Base-by-base conservation (phyloP, 805 yeast genomes). In the Schwanniomyces vanrijiae region DNA sequence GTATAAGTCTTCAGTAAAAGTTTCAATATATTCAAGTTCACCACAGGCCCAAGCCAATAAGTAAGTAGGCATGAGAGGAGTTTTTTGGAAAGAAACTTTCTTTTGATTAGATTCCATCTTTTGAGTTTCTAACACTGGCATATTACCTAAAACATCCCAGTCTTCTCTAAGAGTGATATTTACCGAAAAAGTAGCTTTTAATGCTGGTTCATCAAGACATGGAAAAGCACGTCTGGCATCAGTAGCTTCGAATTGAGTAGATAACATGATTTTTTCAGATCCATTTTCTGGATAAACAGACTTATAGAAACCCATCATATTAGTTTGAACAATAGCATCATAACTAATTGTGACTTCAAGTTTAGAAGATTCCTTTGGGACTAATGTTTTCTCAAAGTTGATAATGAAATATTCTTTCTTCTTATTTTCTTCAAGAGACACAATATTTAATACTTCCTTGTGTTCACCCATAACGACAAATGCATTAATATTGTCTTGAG, bases 401-500 rank as follows among this genome's bases (percentile, higher is more conserved):
- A 90, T 75, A 40, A 79, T 77, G 41, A 83, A 81, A 35, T 81
- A 77, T 70, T 92, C 96, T 50, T 76, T 73, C 20, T 81, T 82
- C 38, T 72, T 71, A 52, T 79, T 75, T 40, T 72, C 68, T 31
- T 54, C 56, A 9, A 60, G 39, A 10, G 54, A 53, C 2, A 34
- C 44, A 11, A 47, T 16, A 45, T 48, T 28, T 38, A 42, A 3
- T 2, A 38, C 38, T 13, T 54, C 59, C 22, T 9, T 21, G 6
- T 65, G 62, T 22, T 61, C 55, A 29, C 57, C 58, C 3, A 54
- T n/a, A n/a, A n/a, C 50, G 16, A 62, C 73, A 3, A 44, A 48
- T 44, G 73, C 62, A 9, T 49, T 11, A 7, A 62, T 56, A 8
- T 47, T 45, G 24, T 60, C 57, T 18, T 56, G 47, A 21, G 50